These are phyloP conservation scores for Prunus yedoensis DNA, from an alignment of 331 rosid genomes.

Conservation along the genomic window DNA sequence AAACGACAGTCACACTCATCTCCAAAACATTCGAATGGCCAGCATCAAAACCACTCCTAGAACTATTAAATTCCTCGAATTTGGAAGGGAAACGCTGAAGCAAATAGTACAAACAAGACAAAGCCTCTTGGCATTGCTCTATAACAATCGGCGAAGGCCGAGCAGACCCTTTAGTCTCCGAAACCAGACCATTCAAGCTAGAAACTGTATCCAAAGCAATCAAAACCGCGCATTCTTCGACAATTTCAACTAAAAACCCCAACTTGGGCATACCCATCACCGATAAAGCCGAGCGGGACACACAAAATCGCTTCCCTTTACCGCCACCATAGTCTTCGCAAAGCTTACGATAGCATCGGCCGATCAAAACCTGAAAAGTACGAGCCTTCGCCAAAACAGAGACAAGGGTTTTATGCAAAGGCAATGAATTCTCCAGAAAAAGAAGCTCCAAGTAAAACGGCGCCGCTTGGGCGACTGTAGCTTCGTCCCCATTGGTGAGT, in stretches of 20 bases:
- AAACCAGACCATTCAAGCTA: conserved; percentile 50
- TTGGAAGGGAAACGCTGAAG: conserved; percentile 71
- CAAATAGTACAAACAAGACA: conserved; percentile 92
- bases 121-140: conserved; percentile 96
- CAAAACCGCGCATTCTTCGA: conserved; percentile 63
- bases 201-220: conserved; percentile 54
- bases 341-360: conserved; percentile 44
- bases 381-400: conserved; percentile 57
- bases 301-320: conserved; percentile 52
- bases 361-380: conserved; percentile 29
- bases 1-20: conserved; percentile 49
- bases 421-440: conserved; percentile 74
- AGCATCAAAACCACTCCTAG: neutral
- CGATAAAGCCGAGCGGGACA: conserved; percentile 75
- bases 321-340: conserved; percentile 45
- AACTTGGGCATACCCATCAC: conserved; percentile 78
- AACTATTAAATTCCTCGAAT: conserved; percentile 34
- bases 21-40: conserved; percentile 44
- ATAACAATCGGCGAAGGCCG: conserved; percentile 89
- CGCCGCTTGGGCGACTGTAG: conserved; percentile 37
- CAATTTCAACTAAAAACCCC: conserved; percentile 58
- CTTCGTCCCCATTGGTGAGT: conserved; percentile 33
- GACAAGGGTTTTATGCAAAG: conserved; percentile 69
- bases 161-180: conserved; percentile 46
- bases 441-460: conserved; percentile 60